Percentiles rank a stretch among this genome's conserved stretches.
phyloP scores from a whole-genome alignment of 805 yeast genomes.

The Lipomyces mesembrius region DNA sequence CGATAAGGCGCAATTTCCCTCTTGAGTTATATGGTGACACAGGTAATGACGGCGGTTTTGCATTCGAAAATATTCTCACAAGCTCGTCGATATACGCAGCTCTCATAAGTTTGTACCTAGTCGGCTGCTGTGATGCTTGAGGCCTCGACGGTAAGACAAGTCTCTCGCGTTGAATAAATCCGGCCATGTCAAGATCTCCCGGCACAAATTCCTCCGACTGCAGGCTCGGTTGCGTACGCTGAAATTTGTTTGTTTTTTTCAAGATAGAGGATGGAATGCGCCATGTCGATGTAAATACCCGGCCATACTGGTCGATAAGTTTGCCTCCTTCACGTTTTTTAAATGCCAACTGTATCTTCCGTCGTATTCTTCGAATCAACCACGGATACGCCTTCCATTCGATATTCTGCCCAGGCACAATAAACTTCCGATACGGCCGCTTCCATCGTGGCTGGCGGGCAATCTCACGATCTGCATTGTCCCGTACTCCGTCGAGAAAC shows the following conservation, averaged over 20 bases:
- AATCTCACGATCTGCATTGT: background rate
- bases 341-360: slow-evolving; percentile 6
- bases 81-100: slow-evolving; percentile 9
- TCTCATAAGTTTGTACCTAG: background rate
- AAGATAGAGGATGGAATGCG: slow-evolving; percentile 16
- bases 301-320: slow-evolving; percentile 21
- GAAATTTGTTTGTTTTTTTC: background rate
- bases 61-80: slow-evolving; percentile 1
- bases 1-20: slow-evolving; percentile 13
- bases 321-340: background rate
- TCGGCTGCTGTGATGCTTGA: background rate
- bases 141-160: background rate
- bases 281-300: slow-evolving; percentile 30
- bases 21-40: background rate
- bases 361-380: background rate
- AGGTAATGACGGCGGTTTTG: slow-evolving; percentile 1
- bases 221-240: background rate
- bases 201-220: background rate
- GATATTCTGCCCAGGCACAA: background rate
- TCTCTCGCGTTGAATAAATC: background rate
- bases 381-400: background rate
- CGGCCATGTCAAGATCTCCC: background rate
- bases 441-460: background rate
- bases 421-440: background rate
- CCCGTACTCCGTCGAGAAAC: slow-evolving; percentile 3